Conservation (phyloP, 2,329 filamentous ascomycete genomes). For the Plenodomus lindquistii region DNA sequence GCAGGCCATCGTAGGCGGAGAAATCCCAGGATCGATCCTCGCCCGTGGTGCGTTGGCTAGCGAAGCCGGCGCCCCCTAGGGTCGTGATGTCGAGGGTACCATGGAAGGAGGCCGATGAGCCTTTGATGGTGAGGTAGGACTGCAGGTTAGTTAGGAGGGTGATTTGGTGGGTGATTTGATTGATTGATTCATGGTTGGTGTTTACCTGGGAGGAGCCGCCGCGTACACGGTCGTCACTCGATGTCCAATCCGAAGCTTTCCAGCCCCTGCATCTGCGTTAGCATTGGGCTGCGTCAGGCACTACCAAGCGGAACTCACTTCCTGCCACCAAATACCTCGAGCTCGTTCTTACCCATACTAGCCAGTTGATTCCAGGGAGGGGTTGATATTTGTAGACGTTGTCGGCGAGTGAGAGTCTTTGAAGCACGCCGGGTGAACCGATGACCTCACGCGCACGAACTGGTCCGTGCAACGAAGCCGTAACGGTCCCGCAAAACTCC, state of each 20-base stretch:
- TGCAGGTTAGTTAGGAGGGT: constrained; percentile 4
- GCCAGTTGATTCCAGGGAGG: not conserved
- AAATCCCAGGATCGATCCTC: constrained; percentile 67
- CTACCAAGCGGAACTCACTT: not conserved
- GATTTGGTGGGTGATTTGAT: not conserved
- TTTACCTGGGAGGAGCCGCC: constrained; percentile 68
- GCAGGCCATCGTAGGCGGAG: constrained; percentile 63
- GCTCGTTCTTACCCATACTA: not conserved
- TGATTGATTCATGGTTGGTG: constrained; percentile 41
- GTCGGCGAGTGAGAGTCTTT: too few species aligned
- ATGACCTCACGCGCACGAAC: not conserved
- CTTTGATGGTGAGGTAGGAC: constrained; percentile 54
- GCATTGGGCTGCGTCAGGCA: not conserved
- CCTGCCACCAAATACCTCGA: not conserved
- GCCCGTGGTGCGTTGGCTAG: constrained; percentile 70
- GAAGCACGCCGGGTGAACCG: not conserved
- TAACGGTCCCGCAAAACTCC: not conserved
- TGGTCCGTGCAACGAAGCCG: not conserved
- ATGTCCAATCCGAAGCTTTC: constrained; percentile 65
- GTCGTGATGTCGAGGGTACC: constrained; percentile 74
- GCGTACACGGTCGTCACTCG: constrained; percentile 76
- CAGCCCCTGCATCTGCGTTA: constrained; percentile 55
- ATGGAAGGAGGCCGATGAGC: constrained; percentile 58
- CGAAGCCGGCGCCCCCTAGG: constrained; percentile 80
- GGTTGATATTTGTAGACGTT: not conserved